Conservation (phyloP, 306 rosid species). For the Betula pendula region DNA sequence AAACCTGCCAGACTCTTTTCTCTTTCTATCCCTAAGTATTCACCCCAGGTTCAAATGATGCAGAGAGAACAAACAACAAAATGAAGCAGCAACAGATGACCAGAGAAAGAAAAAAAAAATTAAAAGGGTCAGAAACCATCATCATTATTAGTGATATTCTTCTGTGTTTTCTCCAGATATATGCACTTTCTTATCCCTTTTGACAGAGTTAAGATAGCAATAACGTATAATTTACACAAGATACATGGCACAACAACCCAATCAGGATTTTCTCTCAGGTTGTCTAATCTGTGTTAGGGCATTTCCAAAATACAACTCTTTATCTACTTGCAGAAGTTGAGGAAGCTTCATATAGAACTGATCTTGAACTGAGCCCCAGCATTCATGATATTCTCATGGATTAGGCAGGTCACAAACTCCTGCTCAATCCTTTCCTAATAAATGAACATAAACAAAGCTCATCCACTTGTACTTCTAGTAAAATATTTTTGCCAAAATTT, state of each 20-base stretch:
- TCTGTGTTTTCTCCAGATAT: neutral
- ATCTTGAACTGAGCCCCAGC: neutral
- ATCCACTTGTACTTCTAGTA: neutral
- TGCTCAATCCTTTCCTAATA: neutral
- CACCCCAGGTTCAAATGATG: neutral
- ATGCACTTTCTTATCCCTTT: neutral
- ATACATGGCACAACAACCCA: conserved; percentile 1
- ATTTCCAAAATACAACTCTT: conserved; percentile 5
- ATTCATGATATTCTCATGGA: neutral
- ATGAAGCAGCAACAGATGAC: neutral
- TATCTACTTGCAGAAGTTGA: neutral
- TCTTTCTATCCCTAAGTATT: neutral
- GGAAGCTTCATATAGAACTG: neutral
- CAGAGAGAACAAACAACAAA: neutral
- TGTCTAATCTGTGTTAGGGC: conserved; percentile 16
- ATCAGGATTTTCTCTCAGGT: neutral
- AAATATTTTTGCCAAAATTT: neutral
- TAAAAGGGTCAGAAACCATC: neutral
- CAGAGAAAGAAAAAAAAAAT: neutral
- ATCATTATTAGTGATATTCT: neutral
- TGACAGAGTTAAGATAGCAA: neutral
- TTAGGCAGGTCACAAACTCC: neutral
- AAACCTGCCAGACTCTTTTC: neutral
- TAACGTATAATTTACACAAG: conserved; percentile 12
- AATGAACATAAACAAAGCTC: neutral